A percentile compares a stretch with the other conserved stretches of the same genome.
Conservation (phyloP, 768 basidiomycete genomes). For the Trametes cubensis region DNA sequence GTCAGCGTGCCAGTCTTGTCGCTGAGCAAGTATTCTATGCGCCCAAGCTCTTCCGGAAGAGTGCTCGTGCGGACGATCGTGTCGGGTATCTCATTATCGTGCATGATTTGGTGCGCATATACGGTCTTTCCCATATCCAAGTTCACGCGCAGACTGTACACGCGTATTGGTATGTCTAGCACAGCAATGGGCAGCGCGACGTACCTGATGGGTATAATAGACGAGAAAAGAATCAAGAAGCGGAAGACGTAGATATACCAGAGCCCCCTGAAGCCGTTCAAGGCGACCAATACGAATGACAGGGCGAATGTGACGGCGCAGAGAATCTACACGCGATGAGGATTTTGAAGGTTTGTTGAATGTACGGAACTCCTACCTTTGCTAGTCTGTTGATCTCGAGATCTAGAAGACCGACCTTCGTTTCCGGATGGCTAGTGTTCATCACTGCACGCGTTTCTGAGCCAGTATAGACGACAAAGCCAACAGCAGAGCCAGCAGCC, state of each 20-base stretch:
- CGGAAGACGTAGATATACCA: slow-evolving; percentile 98
- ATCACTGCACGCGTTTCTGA: slow-evolving; percentile 95
- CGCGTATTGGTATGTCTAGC: neutral
- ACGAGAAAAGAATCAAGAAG: slow-evolving; percentile 97
- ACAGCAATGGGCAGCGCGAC: slow-evolving; percentile 29
- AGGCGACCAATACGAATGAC: slow-evolving; percentile 87
- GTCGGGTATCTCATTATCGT: slow-evolving; percentile 87
- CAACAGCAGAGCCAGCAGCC: slow-evolving; percentile 91
- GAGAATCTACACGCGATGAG: slow-evolving; percentile 63
- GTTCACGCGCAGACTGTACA: slow-evolving; percentile 90
- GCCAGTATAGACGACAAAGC: slow-evolving; percentile 94
- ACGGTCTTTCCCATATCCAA: slow-evolving; percentile 99
- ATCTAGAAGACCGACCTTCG: slow-evolving; percentile 91
- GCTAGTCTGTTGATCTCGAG: slow-evolving; percentile 94
- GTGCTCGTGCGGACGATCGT: slow-evolving; percentile 99
- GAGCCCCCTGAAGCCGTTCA: slow-evolving; percentile 93
- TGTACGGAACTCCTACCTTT: slow-evolving; percentile 58
- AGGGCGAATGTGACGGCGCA: slow-evolving; percentile 93
- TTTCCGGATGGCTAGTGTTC: slow-evolving; percentile 97
- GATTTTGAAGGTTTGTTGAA: neutral
- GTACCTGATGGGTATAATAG: slow-evolving; percentile 98
- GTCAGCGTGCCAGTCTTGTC: slow-evolving; percentile 99
- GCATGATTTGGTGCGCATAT: slow-evolving; percentile 95
- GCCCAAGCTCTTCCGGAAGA: slow-evolving; percentile 91
- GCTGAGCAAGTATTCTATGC: slow-evolving; percentile 93